Conservation (phyloP, 306 rosid genomes). For the Vachellia pachyceras region DNA sequence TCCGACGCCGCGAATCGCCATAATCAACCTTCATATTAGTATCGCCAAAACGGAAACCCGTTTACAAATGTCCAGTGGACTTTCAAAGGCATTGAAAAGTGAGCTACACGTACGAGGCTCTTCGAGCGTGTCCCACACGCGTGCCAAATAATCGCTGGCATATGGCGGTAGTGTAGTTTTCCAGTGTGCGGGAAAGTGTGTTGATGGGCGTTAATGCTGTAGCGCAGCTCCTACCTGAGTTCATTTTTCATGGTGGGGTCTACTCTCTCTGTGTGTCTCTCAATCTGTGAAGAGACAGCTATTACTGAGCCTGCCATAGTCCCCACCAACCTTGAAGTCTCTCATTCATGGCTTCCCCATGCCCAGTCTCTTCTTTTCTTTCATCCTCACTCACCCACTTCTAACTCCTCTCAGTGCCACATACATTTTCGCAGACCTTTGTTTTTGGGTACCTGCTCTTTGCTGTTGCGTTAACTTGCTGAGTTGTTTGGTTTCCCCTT, state of each 20-base stretch:
- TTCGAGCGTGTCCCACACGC: conserved; percentile 33
- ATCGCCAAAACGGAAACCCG: conserved; percentile 38
- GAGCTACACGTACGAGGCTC: not conserved
- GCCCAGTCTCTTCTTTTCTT: conserved; percentile 28
- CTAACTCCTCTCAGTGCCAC: conserved; percentile 29
- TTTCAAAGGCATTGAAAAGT: not conserved
- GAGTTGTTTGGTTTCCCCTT: not conserved
- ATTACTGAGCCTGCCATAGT: conserved; percentile 55
- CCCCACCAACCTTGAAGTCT: conserved; percentile 69
- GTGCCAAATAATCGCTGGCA: conserved; percentile 42
- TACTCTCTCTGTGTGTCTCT: conserved; percentile 33
- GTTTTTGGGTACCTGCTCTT: not conserved
- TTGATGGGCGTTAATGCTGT: conserved; percentile 70
- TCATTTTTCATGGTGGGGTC: conserved; percentile 50
- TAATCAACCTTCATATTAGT: not conserved
- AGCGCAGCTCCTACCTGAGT: conserved; percentile 35
- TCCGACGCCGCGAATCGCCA: conserved; percentile 41
- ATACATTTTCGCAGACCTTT: conserved; percentile 30
- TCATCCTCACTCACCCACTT: conserved; percentile 26
- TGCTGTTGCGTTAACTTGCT: not conserved
- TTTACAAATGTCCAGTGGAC: not conserved
- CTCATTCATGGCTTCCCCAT: conserved; percentile 67
- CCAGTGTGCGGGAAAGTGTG: conserved; percentile 36
- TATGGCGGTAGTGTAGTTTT: not conserved
- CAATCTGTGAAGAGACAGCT: conserved; percentile 58